Evolutionary conservation across 805 yeast species (phyloP).

Genomic region (Candida dajiaensis): DNA sequence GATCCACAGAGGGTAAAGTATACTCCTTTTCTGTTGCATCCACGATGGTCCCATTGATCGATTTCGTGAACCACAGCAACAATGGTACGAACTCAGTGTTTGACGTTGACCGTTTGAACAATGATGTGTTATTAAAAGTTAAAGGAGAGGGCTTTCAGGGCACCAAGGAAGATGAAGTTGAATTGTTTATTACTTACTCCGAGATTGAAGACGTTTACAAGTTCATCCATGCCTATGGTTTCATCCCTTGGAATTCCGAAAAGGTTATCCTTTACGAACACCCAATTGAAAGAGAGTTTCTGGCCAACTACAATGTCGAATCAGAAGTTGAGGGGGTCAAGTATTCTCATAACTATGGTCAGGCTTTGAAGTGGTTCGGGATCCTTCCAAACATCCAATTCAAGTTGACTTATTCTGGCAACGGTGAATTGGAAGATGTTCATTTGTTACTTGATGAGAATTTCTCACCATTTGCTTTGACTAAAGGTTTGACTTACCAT

Average conservation of each 20-base stretch:
- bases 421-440: conserved; percentile 14
- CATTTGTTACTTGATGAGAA: conserved; percentile 27
- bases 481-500: conserved; percentile 17
- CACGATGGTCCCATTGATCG: conserved; percentile 60
- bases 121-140: conserved; percentile 38
- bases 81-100: conserved; percentile 45
- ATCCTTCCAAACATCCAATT: conserved; percentile 37
- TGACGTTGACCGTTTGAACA: conserved; percentile 45
- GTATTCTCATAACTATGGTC: conserved; percentile 17
- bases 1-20: neutral
- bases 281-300: conserved; percentile 25
- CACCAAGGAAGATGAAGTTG: conserved; percentile 17
- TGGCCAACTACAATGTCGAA: conserved; percentile 5
- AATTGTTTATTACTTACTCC: conserved; percentile 40
- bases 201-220: conserved; percentile 36
- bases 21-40: conserved; percentile 43
- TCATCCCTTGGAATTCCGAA: conserved; percentile 30
- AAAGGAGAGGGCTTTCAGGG: conserved; percentile 6
- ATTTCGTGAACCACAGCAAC: conserved; percentile 58
- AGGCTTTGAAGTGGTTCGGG: conserved; percentile 30
- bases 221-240: conserved; percentile 40
- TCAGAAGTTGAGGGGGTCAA: conserved; percentile 6
- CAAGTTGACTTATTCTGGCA: conserved; percentile 19
- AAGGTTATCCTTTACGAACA: conserved; percentile 26
- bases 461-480: conserved; percentile 28